Conservation (phyloP, 2,329 filamentous ascomycete genomes). For the Teratosphaeria pseudoeucalypti region DNA sequence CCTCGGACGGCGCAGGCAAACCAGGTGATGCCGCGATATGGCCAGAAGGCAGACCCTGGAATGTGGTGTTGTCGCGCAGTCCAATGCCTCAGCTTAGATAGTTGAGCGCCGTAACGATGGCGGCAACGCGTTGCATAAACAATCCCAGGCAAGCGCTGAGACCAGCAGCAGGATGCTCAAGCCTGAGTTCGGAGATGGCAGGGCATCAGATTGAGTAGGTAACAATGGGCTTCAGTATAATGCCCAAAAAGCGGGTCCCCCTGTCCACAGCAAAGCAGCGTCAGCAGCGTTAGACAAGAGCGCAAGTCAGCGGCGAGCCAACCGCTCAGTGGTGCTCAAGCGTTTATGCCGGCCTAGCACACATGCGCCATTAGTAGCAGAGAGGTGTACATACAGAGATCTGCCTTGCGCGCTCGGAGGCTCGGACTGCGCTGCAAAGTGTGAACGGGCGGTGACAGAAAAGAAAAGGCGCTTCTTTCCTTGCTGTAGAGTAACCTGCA, state of each 20-base stretch:
- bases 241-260: neutral
- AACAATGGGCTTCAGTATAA: constrained; percentile 1
- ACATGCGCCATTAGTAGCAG: constrained; percentile 2
- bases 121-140: constrained; percentile 1
- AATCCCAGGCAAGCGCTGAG: neutral
- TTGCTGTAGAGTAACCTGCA: constrained; percentile 25
- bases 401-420: constrained; percentile 17
- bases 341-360: constrained; percentile 3
- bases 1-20: neutral
- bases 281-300: neutral
- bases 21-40: neutral
- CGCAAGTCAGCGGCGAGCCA: neutral
- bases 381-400: neutral
- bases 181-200: constrained; percentile 4
- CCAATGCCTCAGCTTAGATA: neutral
- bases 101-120: neutral
- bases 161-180: constrained; percentile 4
- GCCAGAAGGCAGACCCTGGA: constrained; percentile 4
- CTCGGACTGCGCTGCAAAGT: constrained; percentile 16
- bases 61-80: constrained; percentile 1
- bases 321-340: neutral
- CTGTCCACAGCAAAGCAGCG: neutral
- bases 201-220: constrained; percentile 5
- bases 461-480: constrained; percentile 18
- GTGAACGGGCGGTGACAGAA: constrained; percentile 10